Conservation (phyloP, 139 green algal genomes). For the Raphidocelis subcapitata region DNA sequence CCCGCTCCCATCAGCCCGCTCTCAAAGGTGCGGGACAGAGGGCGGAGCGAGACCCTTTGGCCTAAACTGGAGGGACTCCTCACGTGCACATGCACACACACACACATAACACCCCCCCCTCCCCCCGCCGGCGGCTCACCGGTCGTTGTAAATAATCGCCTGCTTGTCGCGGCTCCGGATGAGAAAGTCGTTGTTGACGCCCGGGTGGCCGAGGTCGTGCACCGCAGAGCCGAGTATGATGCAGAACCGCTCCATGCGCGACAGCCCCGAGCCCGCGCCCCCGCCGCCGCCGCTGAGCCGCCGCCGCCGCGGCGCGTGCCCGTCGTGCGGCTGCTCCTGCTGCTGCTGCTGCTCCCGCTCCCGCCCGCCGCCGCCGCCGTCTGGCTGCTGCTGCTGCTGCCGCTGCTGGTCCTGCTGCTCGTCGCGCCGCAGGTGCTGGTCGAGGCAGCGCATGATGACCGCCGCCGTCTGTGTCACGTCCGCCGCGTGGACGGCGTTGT, state of each 20-base stretch:
- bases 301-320: not conserved
- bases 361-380: too few relatives aligned
- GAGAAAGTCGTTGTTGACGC: slow-evolving; percentile 70
- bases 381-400: too few relatives aligned
- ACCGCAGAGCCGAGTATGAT: slow-evolving; percentile 60
- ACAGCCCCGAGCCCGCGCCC: slow-evolving; percentile 33
- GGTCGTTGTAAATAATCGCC: slow-evolving; percentile 61
- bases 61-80: too few relatives aligned
- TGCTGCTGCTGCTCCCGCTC: not conserved
- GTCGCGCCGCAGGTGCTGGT: slow-evolving; percentile 3
- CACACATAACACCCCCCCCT: too few relatives aligned
- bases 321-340: not conserved
- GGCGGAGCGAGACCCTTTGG: too few relatives aligned
- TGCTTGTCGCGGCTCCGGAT: slow-evolving; percentile 49
- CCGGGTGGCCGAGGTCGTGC: slow-evolving; percentile 63
- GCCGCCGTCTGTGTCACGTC: slow-evolving; percentile 65
- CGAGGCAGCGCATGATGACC: slow-evolving; percentile 40
- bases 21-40: too few relatives aligned
- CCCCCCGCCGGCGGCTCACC: slow-evolving; percentile 7
- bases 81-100: too few relatives aligned
- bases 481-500: slow-evolving; percentile 67
- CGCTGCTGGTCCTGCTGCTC: not conserved
- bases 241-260: slow-evolving; percentile 55
- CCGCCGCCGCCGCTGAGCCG: slow-evolving; percentile 5
- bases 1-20: too few relatives aligned